phyloP scores from a whole-genome alignment of 768 basidiomycete genomes.

The Hortiboletus flavorubellus region DNA sequence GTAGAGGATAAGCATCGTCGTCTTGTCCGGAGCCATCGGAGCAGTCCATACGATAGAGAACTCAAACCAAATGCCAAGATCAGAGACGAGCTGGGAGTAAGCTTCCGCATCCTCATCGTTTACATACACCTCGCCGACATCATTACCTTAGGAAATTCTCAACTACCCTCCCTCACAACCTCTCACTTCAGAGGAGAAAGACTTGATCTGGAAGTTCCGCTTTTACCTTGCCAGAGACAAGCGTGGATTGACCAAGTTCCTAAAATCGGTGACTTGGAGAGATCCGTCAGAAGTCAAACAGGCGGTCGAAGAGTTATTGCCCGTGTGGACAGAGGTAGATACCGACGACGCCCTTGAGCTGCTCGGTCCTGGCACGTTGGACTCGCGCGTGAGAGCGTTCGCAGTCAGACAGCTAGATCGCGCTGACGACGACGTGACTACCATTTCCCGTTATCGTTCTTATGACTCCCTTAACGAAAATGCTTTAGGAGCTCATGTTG shows the following conservation, averaged over 20 bases:
- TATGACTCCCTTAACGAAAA: background rate
- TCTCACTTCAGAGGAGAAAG: slow-evolving; percentile 89
- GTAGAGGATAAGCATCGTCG: slow-evolving; percentile 97
- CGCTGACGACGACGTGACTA: slow-evolving; percentile 89
- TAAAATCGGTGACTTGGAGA: slow-evolving; percentile 97
- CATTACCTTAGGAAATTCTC: slow-evolving; percentile 68
- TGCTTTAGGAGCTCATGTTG: slow-evolving; percentile 74
- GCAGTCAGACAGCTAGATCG: slow-evolving; percentile 87
- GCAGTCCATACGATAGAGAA: slow-evolving; percentile 92
- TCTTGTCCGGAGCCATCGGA: slow-evolving; percentile 90
- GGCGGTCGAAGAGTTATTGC: slow-evolving; percentile 92
- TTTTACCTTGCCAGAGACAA: slow-evolving; percentile 93
- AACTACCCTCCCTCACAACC: slow-evolving; percentile 87
- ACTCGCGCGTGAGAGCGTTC: slow-evolving; percentile 90
- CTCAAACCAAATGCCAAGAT: slow-evolving; percentile 96
- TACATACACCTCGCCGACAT: background rate
- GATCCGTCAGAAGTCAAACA: slow-evolving; percentile 96
- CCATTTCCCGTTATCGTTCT: background rate
- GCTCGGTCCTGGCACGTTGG: slow-evolving; percentile 84
- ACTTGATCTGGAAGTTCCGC: slow-evolving; percentile 98
- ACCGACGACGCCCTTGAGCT: slow-evolving; percentile 96
- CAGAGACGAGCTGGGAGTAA: slow-evolving; percentile 85
- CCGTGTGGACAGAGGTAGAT: slow-evolving; percentile 96
- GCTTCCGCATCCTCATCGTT: slow-evolving; percentile 22
- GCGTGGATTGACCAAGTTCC: slow-evolving; percentile 93